Conservation (phyloP, 2,329 filamentous ascomycete genomes). For the Alternaria gansuensis region DNA sequence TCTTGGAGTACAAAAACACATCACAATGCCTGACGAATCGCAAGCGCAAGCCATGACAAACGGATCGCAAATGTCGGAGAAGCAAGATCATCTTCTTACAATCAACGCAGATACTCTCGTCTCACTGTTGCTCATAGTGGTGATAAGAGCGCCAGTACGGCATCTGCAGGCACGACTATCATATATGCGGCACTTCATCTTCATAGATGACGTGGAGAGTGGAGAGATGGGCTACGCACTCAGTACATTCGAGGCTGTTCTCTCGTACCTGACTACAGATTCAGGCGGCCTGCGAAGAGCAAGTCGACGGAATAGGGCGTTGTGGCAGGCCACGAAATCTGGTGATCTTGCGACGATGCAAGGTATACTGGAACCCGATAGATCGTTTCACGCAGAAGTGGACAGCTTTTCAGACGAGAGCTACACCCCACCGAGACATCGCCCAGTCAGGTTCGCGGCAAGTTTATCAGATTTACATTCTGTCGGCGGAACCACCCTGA, state of each 20-base stretch:
- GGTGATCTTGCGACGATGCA: slow-evolving; percentile 79
- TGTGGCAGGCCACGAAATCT: slow-evolving; percentile 87
- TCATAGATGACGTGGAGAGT: slow-evolving; percentile 95
- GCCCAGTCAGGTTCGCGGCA: slow-evolving; percentile 46
- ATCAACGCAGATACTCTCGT: slow-evolving; percentile 92
- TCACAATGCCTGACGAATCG: slow-evolving; percentile 69
- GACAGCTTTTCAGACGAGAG: slow-evolving; percentile 44
- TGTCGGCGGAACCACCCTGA: slow-evolving; percentile 41
- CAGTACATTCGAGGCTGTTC: slow-evolving; percentile 93
- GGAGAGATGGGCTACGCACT: slow-evolving; percentile 96
- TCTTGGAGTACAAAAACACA: slow-evolving; percentile 80
- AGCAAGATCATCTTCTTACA: slow-evolving; percentile 65
- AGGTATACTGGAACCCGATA: slow-evolving; percentile 78
- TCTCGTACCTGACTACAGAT: slow-evolving; percentile 85
- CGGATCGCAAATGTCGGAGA: slow-evolving; percentile 57
- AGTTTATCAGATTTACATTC: slow-evolving; percentile 42
- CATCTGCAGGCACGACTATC: slow-evolving; percentile 86
- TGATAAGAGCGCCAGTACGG: slow-evolving; percentile 87
- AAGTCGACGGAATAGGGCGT: slow-evolving; percentile 81
- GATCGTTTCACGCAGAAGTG: slow-evolving; percentile 50
- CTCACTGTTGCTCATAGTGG: slow-evolving; percentile 86
- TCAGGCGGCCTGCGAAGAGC: slow-evolving; percentile 83
- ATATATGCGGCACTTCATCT: slow-evolving; percentile 98
- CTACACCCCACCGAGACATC: slow-evolving; percentile 31
- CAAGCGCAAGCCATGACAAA: slow-evolving; percentile 28